Evolutionary conservation across 1,139 yeast species (phyloP), one percentile per base, ranked within the genome.

Genomic region (Yamadazyma siamensis): DNA sequence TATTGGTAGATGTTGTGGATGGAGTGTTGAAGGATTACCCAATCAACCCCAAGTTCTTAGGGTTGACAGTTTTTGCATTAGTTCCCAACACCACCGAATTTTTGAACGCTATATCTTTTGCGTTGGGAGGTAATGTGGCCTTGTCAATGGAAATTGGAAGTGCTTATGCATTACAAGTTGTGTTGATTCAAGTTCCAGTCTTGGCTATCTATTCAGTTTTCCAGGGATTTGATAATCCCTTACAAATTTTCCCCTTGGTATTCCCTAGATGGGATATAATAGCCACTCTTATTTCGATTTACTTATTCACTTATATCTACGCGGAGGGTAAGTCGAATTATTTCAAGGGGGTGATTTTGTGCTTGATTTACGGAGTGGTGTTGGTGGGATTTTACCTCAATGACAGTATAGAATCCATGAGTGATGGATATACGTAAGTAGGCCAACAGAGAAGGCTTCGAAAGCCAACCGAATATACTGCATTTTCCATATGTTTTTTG

Each of bases 31-130:
- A 75, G 30, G 73, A 77, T 43, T 80, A 76, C 52, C 85, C 94
- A 13, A 80, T 88, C 27, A 77, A 85, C 48, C 95, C 95, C 13
- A 91, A 91, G 54, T 81, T 91, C 52, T 68, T 94, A 29, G 98
- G 98, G 5, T 71, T 91, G 41, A 89, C 97, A 0, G 84, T 91
- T 1, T 91, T 94, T 64, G 97, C 98, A 0, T 65, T 94, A 33
- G 96, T 94, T 20, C 98, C 98, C 9, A 91, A 89, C 52, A 88
- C 97, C 4, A 91, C 99, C 0, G 98, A 91, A 59, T 94, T 91
- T 50, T 71, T 94, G 41, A 94, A 91, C 58, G 99, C 98, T 48
- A 89, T 91, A 38, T 88, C 96, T 10, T 91, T 91, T 65, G 98
- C 99, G 0, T 77, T 87, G 48, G 79, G 94, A 43, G 99, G 98